phyloP scores from a whole-genome alignment of 257 asterid species.

The Ocimum tenuiflorum region DNA sequence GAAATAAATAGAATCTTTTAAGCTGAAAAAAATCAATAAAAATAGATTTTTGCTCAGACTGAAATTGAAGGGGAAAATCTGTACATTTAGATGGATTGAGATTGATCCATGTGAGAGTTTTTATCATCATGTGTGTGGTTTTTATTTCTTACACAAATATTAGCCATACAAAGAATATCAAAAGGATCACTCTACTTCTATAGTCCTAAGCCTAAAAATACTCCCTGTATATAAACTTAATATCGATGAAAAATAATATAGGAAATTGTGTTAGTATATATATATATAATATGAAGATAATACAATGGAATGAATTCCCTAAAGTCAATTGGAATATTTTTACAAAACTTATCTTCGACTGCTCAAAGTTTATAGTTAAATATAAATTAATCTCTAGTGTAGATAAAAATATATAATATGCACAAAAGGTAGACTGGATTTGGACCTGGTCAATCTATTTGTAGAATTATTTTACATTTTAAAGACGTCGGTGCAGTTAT shows the following conservation, averaged over 20 bases:
- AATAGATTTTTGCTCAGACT: too few species aligned
- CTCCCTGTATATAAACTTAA: background rate
- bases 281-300: background rate
- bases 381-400: background rate
- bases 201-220: slow-evolving; percentile 16
- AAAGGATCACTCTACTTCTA: slow-evolving; percentile 31
- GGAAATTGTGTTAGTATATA: background rate
- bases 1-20: too few species aligned
- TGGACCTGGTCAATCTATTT: background rate
- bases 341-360: too few species aligned
- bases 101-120: slow-evolving; percentile 25
- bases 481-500: background rate
- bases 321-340: background rate
- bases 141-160: slow-evolving; percentile 28
- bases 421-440: background rate
- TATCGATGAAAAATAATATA: background rate
- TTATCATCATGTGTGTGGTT: slow-evolving; percentile 41
- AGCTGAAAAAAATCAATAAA: background rate
- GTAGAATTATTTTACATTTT: background rate
- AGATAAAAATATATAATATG: too few species aligned
- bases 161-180: slow-evolving; percentile 25
- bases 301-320: background rate
- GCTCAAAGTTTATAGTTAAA: too few species aligned
- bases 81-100: slow-evolving; percentile 1
- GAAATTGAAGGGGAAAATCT: background rate